Conservation (phyloP, 2,329 filamentous ascomycete species). For the Neofusicoccum kwambonambiense region DNA sequence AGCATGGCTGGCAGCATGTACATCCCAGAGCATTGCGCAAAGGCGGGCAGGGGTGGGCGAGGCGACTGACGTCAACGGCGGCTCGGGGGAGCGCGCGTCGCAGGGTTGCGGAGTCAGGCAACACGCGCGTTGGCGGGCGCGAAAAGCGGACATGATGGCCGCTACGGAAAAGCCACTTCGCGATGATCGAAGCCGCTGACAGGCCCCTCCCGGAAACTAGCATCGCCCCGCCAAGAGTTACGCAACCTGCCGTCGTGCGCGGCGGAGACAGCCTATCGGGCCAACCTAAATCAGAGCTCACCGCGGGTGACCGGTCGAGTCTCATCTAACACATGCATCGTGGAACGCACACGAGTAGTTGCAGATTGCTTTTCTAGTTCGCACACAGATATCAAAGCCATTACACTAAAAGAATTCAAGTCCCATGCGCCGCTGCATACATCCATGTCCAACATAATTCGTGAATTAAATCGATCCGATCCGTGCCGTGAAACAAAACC, state of each 20-base stretch:
- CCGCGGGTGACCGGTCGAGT: background rate
- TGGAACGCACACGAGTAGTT: background rate
- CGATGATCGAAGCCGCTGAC: slow-evolving; percentile 7
- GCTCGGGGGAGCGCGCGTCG: background rate
- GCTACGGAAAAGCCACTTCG: background rate
- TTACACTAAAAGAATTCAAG: background rate
- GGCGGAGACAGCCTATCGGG: slow-evolving; percentile 2
- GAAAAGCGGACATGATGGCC: background rate
- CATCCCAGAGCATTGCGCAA: slow-evolving; percentile 3
- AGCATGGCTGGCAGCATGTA: background rate
- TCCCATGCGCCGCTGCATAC: slow-evolving; percentile 10
- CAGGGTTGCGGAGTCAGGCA: background rate
- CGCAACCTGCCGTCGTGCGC: background rate
- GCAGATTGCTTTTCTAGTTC: slow-evolving; percentile 13
- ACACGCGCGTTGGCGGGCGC: background rate
- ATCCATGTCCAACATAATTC: slow-evolving; percentile 5
- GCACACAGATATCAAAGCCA: background rate
- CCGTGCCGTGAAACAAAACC: background rate
- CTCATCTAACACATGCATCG: background rate
- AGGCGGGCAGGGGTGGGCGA: background rate
- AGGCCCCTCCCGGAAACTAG: background rate
- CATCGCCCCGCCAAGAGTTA: slow-evolving; percentile 2
- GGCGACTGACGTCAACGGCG: slow-evolving; percentile 11
- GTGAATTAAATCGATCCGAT: background rate
- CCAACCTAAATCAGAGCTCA: slow-evolving; percentile 7